Percentiles rank a stretch among this genome's conserved stretches.
Conservation (phyloP, 2,329 filamentous ascomycete species). For the Aspergillus hiratsukae region DNA sequence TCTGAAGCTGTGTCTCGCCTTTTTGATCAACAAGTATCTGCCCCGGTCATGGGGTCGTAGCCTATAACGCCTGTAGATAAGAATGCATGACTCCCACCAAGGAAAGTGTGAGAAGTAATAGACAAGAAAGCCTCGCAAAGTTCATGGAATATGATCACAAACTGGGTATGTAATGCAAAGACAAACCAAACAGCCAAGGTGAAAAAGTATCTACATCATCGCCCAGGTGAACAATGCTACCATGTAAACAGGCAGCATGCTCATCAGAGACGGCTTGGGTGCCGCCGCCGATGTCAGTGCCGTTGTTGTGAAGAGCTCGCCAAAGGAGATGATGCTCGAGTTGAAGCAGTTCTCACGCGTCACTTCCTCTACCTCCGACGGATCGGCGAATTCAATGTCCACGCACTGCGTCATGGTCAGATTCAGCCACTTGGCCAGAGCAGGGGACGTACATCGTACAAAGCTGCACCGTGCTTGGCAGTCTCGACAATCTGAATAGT, state of each 20-base stretch:
- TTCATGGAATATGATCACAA: not conserved
- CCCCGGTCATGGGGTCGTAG: too few species aligned
- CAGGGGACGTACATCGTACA: slow-evolving; percentile 65
- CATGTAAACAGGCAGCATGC: slow-evolving; percentile 24
- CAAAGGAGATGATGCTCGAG: slow-evolving; percentile 70
- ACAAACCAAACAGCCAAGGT: not conserved
- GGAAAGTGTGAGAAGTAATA: not conserved
- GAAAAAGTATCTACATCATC: slow-evolving; percentile 10
- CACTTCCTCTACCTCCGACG: slow-evolving; percentile 69
- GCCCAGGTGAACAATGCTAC: slow-evolving; percentile 15
- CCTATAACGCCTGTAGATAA: not conserved
- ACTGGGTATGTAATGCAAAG: slow-evolving; percentile 17
- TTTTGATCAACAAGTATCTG: not conserved
- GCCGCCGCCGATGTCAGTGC: slow-evolving; percentile 21
- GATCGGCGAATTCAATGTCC: slow-evolving; percentile 86
- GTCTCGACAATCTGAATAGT: slow-evolving; percentile 85
- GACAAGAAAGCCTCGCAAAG: not conserved
- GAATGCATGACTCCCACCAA: not conserved
- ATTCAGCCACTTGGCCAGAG: not conserved
- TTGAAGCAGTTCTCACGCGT: slow-evolving; percentile 87
- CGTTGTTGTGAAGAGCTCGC: slow-evolving; percentile 60
- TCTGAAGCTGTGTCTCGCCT: not conserved
- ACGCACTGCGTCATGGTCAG: slow-evolving; percentile 63
- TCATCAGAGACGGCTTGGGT: slow-evolving; percentile 16
- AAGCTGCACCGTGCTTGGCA: slow-evolving; percentile 74